These are phyloP conservation scores for Cladophialophora bantiana DNA, from an alignment of 2,329 filamentous ascomycete species.

Conservation along the genomic window DNA sequence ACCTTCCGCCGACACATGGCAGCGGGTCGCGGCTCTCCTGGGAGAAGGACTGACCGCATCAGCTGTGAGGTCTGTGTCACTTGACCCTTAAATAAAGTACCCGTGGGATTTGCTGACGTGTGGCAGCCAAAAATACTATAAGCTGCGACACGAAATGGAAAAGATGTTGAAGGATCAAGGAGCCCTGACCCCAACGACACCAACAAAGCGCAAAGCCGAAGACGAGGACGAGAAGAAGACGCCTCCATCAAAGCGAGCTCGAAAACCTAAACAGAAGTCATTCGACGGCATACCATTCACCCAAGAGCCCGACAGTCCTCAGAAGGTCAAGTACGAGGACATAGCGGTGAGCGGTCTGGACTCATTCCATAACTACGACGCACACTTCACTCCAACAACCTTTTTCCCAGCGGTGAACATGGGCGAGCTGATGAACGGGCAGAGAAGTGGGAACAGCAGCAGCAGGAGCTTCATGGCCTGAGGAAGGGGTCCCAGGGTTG, in stretches of 20 bases:
- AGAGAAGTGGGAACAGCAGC: constrained; percentile 20
- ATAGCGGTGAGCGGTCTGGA: constrained; percentile 13
- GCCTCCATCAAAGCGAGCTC: constrained; percentile 28
- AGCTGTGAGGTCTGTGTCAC: constrained; percentile 34
- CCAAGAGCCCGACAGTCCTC: constrained; percentile 22
- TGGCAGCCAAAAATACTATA: constrained; percentile 40
- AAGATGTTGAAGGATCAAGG: constrained; percentile 23
- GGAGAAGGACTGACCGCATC: constrained; percentile 36
- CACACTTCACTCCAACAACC: constrained; percentile 13
- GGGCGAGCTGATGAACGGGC: constrained; percentile 16
- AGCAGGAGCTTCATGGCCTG: constrained; percentile 22
- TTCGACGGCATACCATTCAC: constrained; percentile 29
- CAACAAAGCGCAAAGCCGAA: constrained; percentile 33
- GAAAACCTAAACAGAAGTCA: constrained; percentile 23
- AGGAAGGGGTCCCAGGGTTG: background rate
- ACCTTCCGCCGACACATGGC: constrained; percentile 39
- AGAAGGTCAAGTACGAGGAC: constrained; percentile 24
- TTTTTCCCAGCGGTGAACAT: constrained; percentile 24
- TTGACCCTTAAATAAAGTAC: background rate
- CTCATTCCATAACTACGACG: constrained; percentile 15
- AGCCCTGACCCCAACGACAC: constrained; percentile 25
- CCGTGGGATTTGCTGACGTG: constrained; percentile 18
- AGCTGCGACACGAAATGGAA: constrained; percentile 36
- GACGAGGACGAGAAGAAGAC: constrained; percentile 28
- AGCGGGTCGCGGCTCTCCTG: constrained; percentile 36